A percentile compares a stretch with the other conserved stretches of the same genome.
These are phyloP conservation scores for Acacia crassicarpa DNA, from an alignment of 306 rosid genomes.

Conservation along the genomic window DNA sequence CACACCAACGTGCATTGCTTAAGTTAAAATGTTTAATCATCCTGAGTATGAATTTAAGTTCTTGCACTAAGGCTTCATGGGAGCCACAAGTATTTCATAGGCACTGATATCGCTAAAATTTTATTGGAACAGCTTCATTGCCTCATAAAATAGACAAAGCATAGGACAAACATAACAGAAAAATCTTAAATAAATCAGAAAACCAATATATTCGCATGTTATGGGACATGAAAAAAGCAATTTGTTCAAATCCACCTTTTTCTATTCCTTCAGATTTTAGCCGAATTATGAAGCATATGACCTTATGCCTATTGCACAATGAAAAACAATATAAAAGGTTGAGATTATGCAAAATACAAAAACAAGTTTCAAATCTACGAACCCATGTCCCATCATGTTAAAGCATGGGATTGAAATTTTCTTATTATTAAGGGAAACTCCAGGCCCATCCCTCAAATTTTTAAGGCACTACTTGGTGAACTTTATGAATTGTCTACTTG, in stretches of 20 bases:
- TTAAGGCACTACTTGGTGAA: not conserved
- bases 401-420: not conserved
- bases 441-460: not conserved
- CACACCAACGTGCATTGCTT: constrained; percentile 27
- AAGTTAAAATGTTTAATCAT: constrained; percentile 11
- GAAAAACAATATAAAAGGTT: constrained; percentile 7
- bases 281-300: not conserved
- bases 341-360: not conserved
- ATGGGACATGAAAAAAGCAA: not conserved
- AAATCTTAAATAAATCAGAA: not conserved
- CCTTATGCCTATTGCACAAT: not conserved
- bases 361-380: not conserved
- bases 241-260: not conserved
- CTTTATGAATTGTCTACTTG: not conserved
- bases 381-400: not conserved
- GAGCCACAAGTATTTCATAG: not conserved
- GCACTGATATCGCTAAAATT: constrained; percentile 16
- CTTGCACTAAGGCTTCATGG: not conserved
- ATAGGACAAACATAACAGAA: not conserved
- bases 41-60: constrained; percentile 15
- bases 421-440: not conserved
- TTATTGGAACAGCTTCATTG: not conserved
- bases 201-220: not conserved
- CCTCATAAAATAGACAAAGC: constrained; percentile 7
- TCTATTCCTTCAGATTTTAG: not conserved